A percentile compares a stretch with the other conserved stretches of the same genome.
Evolutionary conservation across 2,329 filamentous ascomycete genomes (phyloP).

Genomic region (Alternaria gansuensis): DNA sequence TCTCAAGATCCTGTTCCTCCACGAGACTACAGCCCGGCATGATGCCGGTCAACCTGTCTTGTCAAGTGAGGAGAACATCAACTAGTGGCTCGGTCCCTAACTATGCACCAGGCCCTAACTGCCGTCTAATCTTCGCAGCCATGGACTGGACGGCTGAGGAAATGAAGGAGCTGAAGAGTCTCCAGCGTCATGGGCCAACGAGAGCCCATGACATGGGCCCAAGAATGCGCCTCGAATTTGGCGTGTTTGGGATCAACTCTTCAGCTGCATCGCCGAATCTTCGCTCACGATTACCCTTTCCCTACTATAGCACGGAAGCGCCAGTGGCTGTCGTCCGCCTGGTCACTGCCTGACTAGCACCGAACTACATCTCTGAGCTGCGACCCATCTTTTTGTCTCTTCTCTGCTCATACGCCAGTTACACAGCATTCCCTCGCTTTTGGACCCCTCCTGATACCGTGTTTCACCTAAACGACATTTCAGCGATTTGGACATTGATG

Average conservation of each 20-base stretch:
- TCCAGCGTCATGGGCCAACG: constrained; percentile 38
- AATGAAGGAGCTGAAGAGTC: constrained; percentile 41
- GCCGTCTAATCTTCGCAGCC: constrained; percentile 15
- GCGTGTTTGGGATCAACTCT: constrained; percentile 41
- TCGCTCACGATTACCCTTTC: constrained; percentile 31
- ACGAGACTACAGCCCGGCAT: constrained; percentile 18
- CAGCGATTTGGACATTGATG: constrained; percentile 39
- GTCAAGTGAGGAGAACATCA: constrained; percentile 6
- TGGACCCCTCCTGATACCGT: constrained; percentile 35
- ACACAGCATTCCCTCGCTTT: constrained; percentile 36
- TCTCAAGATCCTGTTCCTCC: constrained; percentile 4
- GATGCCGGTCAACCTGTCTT: constrained; percentile 4
- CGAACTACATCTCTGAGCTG: constrained; percentile 24
- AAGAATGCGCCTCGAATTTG: constrained; percentile 34
- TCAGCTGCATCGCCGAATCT: constrained; percentile 32
- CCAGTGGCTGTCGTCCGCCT: constrained; percentile 38
- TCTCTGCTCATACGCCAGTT: constrained; percentile 28
- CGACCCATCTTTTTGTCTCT: constrained; percentile 27
- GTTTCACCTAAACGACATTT: constrained; percentile 43
- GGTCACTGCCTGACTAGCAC: constrained; percentile 29
- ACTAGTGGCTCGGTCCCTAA: constrained; percentile 19
- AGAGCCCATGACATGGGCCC: constrained; percentile 35
- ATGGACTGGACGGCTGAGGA: constrained; percentile 29
- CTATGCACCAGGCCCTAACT: constrained; percentile 19
- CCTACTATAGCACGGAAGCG: constrained; percentile 28